Evolutionary conservation across 331 rosid genomes (phyloP), one percentile per base, ranked within the genome.

Genomic region (Malus hybrid): DNA sequence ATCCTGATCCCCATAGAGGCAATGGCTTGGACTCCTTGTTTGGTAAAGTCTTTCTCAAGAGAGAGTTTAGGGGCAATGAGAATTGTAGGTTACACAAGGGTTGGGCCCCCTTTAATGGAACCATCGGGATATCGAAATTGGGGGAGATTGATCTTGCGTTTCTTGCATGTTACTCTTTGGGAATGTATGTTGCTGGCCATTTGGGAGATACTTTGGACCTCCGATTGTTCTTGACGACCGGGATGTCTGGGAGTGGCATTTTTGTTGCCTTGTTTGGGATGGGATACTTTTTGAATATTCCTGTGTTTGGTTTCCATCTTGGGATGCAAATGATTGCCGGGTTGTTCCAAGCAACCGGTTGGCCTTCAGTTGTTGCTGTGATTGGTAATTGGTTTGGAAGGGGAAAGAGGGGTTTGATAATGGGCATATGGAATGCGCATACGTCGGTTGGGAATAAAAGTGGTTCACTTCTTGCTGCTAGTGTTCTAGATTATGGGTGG

Each of bases 311-410:
- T 82, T 90, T 82, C 56, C 87, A 74, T 56, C 87, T 90, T 0
- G 36, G 50, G 1, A 88, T 88, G 92, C 97, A 90, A 53, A 90
- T 92, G 96, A 55, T 84, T 11, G 96, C 96, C 1, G 94, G 96
- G 10, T 63, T 92, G 81, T 90, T 92, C 65, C 94, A 92, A 50
- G 93, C 97, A 2, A 93, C 97, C 0, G 94, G 97, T 4, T 93
- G 97, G 96, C 97, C 96, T 70, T 88, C 87, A 3, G 97, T 92
- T 39, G 96, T 92, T 10, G 97, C 96, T 11, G 97, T 92, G 28
- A 81, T 92, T 29, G 96, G 97, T 1, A 88, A 88, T 68, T 93
- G 97, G 97, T 93, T 93, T 73, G 97, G 94, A 36, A 93, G 87
- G 50, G 71, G 93, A 55, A 92, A 87, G 83, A 84, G 94, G 33